Base-by-base conservation (phyloP, 2,329 filamentous ascomycete genomes). In the Graphium sp. region DNA sequence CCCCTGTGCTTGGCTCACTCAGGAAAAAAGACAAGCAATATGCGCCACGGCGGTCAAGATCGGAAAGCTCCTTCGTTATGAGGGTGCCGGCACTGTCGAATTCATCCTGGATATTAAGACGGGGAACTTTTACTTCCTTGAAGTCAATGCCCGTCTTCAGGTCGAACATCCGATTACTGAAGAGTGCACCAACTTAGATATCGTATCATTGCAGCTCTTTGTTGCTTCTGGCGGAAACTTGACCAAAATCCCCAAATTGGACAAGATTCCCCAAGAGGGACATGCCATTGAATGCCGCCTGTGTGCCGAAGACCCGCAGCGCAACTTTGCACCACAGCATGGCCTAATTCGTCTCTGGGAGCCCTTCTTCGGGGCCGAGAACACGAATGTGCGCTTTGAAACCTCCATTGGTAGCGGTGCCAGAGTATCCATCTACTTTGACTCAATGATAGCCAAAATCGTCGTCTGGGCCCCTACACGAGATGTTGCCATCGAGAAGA, bases 121-220 rank as follows among this genome's bases (percentile, higher is more conserved):
- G 0, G 38, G 36, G 1, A 36, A 47, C 5, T 60, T 53, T 25
- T 62, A 53, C 34, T 63, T 63, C 32, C 43, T 63, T 1, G 60
- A 64, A 32, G 49, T 62, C 18, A 64, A 64, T 24, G 53, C 59
- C 1, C 44, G 60, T 4, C 38, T 63, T 4, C 60, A 65, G 33
- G 60, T 64, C 5, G 28, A 29, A 17, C 28, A 29, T 20, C 11
- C 11, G n/a, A 29, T 29, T n/a, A 23, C 28, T 5, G 28, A 29
- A 15, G 14, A 14, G 7, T 23, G 19, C 20, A 14, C n/a, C 14
- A 22, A 22, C 2, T 9, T 29, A 9, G 28, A 29, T 16, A 21
- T 29, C 8, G 28, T 29, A 16, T 20, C 19, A 7, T 16, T 29
- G 9, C 10, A 17, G 28, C 18, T 24, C 13, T 27, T 12, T 7